Evolutionary conservation across 148 eudicot species (phyloP), one percentile per base, ranked within the genome.

Genomic region (Heliosperma pusillum): DNA sequence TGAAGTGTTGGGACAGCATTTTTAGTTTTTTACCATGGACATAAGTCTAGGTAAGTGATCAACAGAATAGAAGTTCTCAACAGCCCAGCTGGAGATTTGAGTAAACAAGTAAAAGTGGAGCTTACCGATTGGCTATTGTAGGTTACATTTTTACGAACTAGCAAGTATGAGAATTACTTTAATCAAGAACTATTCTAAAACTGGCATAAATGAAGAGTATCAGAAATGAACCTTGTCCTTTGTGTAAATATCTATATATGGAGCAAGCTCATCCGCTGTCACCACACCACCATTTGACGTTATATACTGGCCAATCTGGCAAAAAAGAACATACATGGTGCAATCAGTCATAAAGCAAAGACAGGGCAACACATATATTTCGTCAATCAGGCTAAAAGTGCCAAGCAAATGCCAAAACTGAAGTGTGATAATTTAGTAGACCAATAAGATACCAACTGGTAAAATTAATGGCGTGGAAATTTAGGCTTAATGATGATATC

Each of bases 221-320:
- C 19, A 81, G 74, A 52, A 53, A 77, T 76, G n/a, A 26, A 79
- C 77, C 81, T 85, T 88, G 5, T 85, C 81, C 42, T 88, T 45
- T 55, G 87, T 80, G 80, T 81, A 88, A 40, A 92, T 77, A 83
- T 95, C 99, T 77, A 95, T 92, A 87, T 84, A 95, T 29, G 99
- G 99, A 66, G 99, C 97, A 75, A 95, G 93, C 82, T 95, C 99
- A 83, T 95, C 99, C 57, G 99, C 97, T 9, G 99, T 84, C 63
- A 89, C 88, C 81, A 90, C 97, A 42, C 99, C 99, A 72, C 96
- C 97, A 73, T 92, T 90, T 73, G 90, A 83, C 62, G 88, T 80
- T 80, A 95, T 92, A 71, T 89, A 87, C 78, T 89, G 85, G 72
- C 99, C 99, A 68, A 95, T 90, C 99, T 95, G 86, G 68, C 80